Evolutionary conservation across 768 basidiomycete genomes (phyloP), one percentile per base, ranked within the genome.

Genomic region (Ramaria sp.): DNA sequence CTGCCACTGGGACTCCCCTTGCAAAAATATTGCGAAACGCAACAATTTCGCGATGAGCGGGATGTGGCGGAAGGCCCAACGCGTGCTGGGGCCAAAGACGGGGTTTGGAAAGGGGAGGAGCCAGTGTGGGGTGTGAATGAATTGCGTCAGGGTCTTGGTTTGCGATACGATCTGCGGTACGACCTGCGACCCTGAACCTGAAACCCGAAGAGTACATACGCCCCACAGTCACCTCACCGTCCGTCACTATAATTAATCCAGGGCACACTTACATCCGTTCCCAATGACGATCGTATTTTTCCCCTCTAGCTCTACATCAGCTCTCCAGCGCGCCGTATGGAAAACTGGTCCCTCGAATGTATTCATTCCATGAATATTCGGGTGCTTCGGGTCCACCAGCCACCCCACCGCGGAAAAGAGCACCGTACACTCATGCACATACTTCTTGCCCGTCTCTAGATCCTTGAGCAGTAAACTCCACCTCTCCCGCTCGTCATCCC

Each of bases 271-370:
- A 56, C 65, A 66, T 24, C 65, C 65, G 42, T 66, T 66, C 11
- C 65, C 65, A 33, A 66, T 59, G 15, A 66, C 53, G 41, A 66
- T 61, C 39, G 65, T 58, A 33, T 64, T 47, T 53, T 66, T 66
- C 38, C 31, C 63, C 38, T 46, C 57, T 9, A 64, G 30, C 19
- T 59, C 54, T 37, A 65, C 59, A 15, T 31, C 33, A 34, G 57
- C 38, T 39, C 55, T 47, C 65, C 65, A 66, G 31, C 58, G 20
- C 0, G 64, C 59, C 15, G 61, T 54, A 58, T 66, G 65, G 51
- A 65, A 63, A 15, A 64, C 58, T 1, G 30, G 13, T 0, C 65
- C 65, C 42, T 59, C 37, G 22, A 66, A 66, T 22, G 57, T 41
- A 15, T 60, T 24, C 31, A 48, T 41, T 15, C 56, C 58, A 4